Percentiles rank a stretch among this genome's conserved stretches.
These are phyloP conservation scores for Kitagawia praeruptora DNA, from an alignment of 129 eudicot genomes.

Conservation along the genomic window DNA sequence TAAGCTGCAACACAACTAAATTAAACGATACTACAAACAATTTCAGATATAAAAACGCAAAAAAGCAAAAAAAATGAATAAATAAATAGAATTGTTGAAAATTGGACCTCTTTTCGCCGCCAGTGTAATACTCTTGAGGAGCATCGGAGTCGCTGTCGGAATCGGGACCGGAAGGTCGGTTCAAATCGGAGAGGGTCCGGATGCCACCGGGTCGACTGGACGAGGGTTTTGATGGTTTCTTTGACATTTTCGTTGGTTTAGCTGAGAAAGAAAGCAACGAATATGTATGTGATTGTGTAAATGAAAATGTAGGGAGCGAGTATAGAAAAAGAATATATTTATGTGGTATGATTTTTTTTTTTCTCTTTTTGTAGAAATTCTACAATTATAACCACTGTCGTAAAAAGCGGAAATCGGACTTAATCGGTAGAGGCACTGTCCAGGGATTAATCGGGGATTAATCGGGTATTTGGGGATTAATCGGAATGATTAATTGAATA, in stretches of 20 bases:
- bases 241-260: conserved; percentile 27
- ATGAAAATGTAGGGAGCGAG: no score
- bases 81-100: conserved; percentile 10
- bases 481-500: no score
- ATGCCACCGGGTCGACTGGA: conserved; percentile 72
- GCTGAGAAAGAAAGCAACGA: conserved; percentile 8
- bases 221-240: conserved; percentile 73
- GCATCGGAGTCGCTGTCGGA: conserved; percentile 89
- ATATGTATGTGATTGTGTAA: background rate
- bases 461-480: no score
- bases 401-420: no score
- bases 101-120: conserved; percentile 82
- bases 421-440: no score
- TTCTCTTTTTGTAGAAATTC: no score
- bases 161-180: conserved; percentile 74
- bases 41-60: background rate
- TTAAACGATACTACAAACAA: background rate
- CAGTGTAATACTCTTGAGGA: conserved; percentile 94
- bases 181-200: conserved; percentile 91
- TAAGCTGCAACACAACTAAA: background rate
- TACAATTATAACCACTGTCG: no score
- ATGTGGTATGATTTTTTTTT: no score
- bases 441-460: no score
- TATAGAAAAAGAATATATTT: no score
- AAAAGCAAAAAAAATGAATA: no score